A percentile compares a stretch with the other conserved stretches of the same genome.
Evolutionary conservation across 257 asterid genomes (phyloP).

Genomic region (Solanum okadae): DNA sequence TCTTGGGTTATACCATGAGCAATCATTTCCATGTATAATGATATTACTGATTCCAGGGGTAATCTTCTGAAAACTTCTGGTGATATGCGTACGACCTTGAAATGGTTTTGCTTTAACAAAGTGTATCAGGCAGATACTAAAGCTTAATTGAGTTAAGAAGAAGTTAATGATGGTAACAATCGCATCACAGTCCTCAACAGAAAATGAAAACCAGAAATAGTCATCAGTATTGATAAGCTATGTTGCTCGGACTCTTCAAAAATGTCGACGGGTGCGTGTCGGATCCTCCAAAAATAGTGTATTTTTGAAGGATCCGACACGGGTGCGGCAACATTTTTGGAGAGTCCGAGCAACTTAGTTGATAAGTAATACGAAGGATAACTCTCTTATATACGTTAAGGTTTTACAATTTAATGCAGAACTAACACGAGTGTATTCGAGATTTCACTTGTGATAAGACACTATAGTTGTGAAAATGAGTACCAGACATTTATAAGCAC

Average conservation of each 20-base stretch:
- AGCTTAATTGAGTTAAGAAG: neutral
- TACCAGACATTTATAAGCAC: neutral
- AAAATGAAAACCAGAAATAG: neutral
- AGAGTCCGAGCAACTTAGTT: no score
- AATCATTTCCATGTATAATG: neutral
- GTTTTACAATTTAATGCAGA: neutral
- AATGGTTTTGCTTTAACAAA: neutral
- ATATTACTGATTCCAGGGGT: neutral
- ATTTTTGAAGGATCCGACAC: no score
- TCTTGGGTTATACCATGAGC: neutral
- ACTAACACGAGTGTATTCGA: neutral
- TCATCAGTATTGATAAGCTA: neutral
- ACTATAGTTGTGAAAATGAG: neutral
- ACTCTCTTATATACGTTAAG: neutral
- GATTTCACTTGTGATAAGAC: neutral
- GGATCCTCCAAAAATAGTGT: no score
- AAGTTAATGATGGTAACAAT: neutral
- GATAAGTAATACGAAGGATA: neutral
- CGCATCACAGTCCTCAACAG: neutral
- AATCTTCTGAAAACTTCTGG: neutral
- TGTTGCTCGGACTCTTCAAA: no score
- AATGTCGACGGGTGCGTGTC: no score
- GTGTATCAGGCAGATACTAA: neutral
- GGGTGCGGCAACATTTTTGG: no score
- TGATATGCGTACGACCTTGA: neutral